Percentiles rank a stretch among this genome's conserved stretches.
These are phyloP conservation scores for Heimioporus sp. DNA, from an alignment of 768 basidiomycete species.

Conservation along the genomic window DNA sequence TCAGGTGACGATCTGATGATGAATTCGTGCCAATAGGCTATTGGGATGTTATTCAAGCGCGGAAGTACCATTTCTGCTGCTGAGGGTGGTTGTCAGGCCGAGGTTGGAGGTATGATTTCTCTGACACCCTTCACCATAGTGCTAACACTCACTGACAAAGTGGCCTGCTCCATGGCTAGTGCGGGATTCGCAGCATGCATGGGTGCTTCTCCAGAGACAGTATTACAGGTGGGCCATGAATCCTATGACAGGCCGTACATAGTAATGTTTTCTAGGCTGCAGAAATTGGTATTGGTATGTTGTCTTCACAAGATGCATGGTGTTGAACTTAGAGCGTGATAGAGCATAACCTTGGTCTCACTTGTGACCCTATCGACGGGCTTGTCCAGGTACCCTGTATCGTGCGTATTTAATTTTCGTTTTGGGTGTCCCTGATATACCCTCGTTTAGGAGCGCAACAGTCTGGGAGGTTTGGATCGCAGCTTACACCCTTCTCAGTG, in stretches of 20 bases:
- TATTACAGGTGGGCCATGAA: slow-evolving; percentile 55
- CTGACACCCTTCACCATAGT: background rate
- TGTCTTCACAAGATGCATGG: background rate
- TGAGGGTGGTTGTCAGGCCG: slow-evolving; percentile 93
- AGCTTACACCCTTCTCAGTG: background rate
- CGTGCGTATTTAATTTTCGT: slow-evolving; percentile 38
- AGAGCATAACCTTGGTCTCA: slow-evolving; percentile 87
- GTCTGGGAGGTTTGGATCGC: slow-evolving; percentile 63
- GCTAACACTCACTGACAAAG: slow-evolving; percentile 34
- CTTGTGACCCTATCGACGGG: slow-evolving; percentile 93
- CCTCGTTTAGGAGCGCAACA: slow-evolving; percentile 67
- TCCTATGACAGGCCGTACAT: background rate
- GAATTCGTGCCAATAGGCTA: slow-evolving; percentile 46
- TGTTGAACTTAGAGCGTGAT: slow-evolving; percentile 4
- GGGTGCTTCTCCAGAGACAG: slow-evolving; percentile 85
- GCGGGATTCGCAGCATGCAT: slow-evolving; percentile 93
- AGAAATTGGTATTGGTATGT: slow-evolving; percentile 84
- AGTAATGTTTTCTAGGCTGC: slow-evolving; percentile 51
- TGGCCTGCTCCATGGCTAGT: slow-evolving; percentile 95
- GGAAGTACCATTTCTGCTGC: slow-evolving; percentile 97
- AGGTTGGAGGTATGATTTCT: slow-evolving; percentile 72
- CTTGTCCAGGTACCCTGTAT: slow-evolving; percentile 96
- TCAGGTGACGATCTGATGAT: background rate
- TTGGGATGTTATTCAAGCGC: slow-evolving; percentile 96
- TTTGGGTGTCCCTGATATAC: slow-evolving; percentile 1